Percentiles rank a stretch among this genome's conserved stretches.
Conservation (phyloP, 2,329 filamentous ascomycete species). For the Rhinocladiella mackenziei region DNA sequence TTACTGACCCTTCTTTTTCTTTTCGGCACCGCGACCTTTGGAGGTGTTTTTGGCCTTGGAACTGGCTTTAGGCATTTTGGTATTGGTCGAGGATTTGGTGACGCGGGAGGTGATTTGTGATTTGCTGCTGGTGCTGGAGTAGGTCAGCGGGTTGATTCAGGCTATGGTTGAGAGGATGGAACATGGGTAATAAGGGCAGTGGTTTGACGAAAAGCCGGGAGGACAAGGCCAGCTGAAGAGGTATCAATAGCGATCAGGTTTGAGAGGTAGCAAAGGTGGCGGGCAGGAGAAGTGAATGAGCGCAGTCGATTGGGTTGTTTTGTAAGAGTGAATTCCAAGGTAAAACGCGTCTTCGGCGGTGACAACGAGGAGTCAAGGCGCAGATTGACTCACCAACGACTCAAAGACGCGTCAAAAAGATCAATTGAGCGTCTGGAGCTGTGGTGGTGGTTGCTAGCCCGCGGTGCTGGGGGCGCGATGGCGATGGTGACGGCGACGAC, state of each 20-base stretch:
- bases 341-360: slow-evolving; percentile 22
- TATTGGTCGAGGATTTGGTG: slow-evolving; percentile 14
- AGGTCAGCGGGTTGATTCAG: slow-evolving; percentile 8
- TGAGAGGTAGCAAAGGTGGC: too few species aligned
- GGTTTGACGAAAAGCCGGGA: background rate
- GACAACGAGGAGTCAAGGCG: slow-evolving; percentile 1
- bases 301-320: slow-evolving; percentile 11
- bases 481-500: slow-evolving; percentile 29
- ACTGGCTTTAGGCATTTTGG: slow-evolving; percentile 66
- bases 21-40: slow-evolving; percentile 56
- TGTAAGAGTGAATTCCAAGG: slow-evolving; percentile 11
- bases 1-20: slow-evolving; percentile 68
- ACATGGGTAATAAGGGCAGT: too few species aligned
- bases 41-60: slow-evolving; percentile 55
- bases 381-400: slow-evolving; percentile 13
- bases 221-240: too few species aligned
- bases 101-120: background rate
- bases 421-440: slow-evolving; percentile 8
- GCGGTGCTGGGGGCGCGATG: slow-evolving; percentile 14
- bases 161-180: too few species aligned
- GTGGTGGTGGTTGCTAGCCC: slow-evolving; percentile 40
- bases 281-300: slow-evolving; percentile 8
- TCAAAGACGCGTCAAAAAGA: slow-evolving; percentile 21
- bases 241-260: too few species aligned
- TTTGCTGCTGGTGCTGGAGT: background rate